Evolutionary conservation across 331 rosid genomes (phyloP), one percentile per base, ranked within the genome.

Genomic region (Arachis monticola): DNA sequence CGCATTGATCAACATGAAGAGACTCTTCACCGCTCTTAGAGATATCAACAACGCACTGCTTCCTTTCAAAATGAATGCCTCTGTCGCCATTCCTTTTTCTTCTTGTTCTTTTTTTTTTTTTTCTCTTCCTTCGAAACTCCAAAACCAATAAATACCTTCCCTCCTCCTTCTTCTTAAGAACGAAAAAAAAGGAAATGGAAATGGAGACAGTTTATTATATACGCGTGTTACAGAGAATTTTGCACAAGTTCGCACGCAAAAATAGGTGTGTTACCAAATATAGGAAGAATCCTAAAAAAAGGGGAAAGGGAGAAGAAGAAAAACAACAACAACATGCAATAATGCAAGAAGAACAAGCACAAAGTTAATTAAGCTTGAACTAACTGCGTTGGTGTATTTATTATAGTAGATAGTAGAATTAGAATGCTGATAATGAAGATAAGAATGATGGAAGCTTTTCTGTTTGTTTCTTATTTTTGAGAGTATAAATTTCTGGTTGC

Each of bases 1-100:
- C 2, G 96, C 85, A 71, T 79, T 64, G 22, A 90, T 70, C 58
- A 94, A 60, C 86, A 78, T 60, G 59, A 89, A 31, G 59, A 92
- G 27, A 65, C 87, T 88, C 83, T 82, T 85, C 83, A 89, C 63
- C 1, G 87, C 84, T 38, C 85, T 88, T 10, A 76, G 42, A 5
- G 97, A 87, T 48, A 86, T 53, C 59, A 53, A 79, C 75, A 86
- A 56, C 7, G 96, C 96, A 45, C 81, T 75, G 55, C 81, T 75
- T 70, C 66, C 81, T 47, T 81, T 81, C 58, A 81, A 57, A 14
- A 81, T 75, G 62, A 55, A 64, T 22, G 84, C 84, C 8, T 81
- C 84, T 10, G 77, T 75, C 0, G 84, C 81, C 84, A 75, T 72
- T 35, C 3, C 2, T 35, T 35, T 35, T 35, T 35, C 35, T 32